phyloP scores from a whole-genome alignment of 2,329 filamentous ascomycete species.

The Clonostachys solani region DNA sequence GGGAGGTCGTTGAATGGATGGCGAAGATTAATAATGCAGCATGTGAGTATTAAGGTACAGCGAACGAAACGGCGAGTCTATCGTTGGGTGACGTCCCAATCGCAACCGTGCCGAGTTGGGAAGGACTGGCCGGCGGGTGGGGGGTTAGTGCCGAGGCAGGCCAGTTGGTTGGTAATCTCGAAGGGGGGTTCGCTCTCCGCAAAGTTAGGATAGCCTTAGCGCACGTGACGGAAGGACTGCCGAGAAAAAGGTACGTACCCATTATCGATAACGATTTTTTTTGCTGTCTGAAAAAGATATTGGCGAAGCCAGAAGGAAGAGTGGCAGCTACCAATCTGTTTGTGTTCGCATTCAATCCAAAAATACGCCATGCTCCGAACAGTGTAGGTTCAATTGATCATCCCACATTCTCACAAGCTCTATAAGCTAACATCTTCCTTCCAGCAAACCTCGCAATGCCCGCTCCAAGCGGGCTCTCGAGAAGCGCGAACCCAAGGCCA shows the following conservation, averaged over 20 bases:
- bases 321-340: neutral
- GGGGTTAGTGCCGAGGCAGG: constrained; percentile 2
- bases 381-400: constrained; percentile 28
- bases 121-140: no score
- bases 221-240: no score
- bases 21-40: no score
- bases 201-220: no score
- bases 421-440: neutral
- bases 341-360: neutral
- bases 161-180: neutral
- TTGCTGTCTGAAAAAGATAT: neutral
- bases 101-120: no score
- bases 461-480: constrained; percentile 94
- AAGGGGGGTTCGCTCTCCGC: no score
- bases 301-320: neutral
- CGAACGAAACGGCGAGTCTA: no score
- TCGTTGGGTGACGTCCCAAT: no score
- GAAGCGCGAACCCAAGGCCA: constrained; percentile 81
- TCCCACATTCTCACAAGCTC: neutral
- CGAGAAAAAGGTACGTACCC: neutral
- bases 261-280: constrained; percentile 5
- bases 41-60: no score
- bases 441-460: constrained; percentile 62
- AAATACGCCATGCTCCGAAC: constrained; percentile 36
- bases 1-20: no score